Conservation (phyloP, 2,329 filamentous ascomycete species). For the Dryadomyces sulphureus region DNA sequence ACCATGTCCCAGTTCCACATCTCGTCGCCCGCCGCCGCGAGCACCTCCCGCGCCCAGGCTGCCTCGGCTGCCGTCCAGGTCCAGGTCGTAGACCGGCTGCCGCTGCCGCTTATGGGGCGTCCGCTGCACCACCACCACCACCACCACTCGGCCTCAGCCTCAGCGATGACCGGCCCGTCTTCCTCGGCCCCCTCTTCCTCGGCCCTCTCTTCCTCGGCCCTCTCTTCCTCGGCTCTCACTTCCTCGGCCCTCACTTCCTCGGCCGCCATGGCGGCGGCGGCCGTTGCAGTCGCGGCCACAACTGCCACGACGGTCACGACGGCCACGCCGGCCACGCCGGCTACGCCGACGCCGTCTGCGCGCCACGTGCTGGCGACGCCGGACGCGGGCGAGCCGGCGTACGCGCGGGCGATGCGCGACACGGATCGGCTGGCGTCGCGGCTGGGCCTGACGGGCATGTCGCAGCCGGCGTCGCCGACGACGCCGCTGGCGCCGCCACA, state of each 20-base stretch:
- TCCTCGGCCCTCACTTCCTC: not conserved
- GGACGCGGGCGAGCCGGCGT: slow-evolving; percentile 50
- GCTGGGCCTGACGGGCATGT: slow-evolving; percentile 55
- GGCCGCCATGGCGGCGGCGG: not conserved
- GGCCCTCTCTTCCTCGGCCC: not conserved
- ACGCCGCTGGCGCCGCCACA: slow-evolving; percentile 62
- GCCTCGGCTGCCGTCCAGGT: slow-evolving; percentile 24
- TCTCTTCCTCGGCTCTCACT: not conserved
- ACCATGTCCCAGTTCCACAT: slow-evolving; percentile 45
- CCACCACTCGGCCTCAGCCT: no score
- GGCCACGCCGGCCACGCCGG: no score
- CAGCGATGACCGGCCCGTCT: slow-evolving; percentile 26
- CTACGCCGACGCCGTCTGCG: not conserved
- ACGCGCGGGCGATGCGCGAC: slow-evolving; percentile 69
- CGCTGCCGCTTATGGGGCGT: slow-evolving; percentile 2
- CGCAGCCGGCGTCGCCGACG: slow-evolving; percentile 85
- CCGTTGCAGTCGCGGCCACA: slow-evolving; percentile 3
- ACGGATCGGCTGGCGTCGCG: slow-evolving; percentile 73
- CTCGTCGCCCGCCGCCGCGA: slow-evolving; percentile 60
- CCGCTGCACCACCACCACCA: slow-evolving; percentile 14
- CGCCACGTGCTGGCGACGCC: slow-evolving; percentile 45
- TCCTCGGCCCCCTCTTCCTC: not conserved
- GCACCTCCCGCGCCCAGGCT: slow-evolving; percentile 29
- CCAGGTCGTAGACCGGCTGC: not conserved
- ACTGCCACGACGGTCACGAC: no score